phyloP scores from a whole-genome alignment of 2,329 filamentous ascomycete species.

The Apiospora malaysiana region DNA sequence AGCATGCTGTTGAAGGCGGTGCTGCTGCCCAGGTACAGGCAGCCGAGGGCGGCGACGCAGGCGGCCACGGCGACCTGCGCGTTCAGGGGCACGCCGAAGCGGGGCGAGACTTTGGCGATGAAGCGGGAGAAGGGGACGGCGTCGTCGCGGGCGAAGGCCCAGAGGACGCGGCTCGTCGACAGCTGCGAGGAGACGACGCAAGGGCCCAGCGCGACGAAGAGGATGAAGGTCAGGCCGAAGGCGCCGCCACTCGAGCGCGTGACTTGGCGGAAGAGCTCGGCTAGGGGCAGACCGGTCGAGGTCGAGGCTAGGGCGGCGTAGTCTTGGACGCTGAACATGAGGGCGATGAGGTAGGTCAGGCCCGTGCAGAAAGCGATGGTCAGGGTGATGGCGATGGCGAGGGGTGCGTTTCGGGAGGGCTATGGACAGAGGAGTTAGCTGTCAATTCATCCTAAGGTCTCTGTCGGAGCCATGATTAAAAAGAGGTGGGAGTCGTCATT shows the following conservation, averaged over 20 bases:
- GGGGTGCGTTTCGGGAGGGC: slow-evolving; percentile 41
- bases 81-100: slow-evolving; percentile 44
- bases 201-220: slow-evolving; percentile 45
- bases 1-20: slow-evolving; percentile 52
- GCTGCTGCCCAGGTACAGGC: slow-evolving; percentile 49
- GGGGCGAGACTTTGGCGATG: slow-evolving; percentile 45
- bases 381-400: slow-evolving; percentile 51
- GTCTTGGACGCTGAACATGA: slow-evolving; percentile 59
- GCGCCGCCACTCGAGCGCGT: slow-evolving; percentile 47
- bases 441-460: no score
- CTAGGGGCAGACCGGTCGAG: slow-evolving; percentile 45
- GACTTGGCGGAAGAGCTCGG: slow-evolving; percentile 53
- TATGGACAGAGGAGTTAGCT: neutral
- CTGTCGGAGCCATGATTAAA: no score
- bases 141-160: slow-evolving; percentile 52
- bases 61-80: slow-evolving; percentile 43
- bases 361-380: slow-evolving; percentile 56
- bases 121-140: slow-evolving; percentile 44
- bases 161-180: slow-evolving; percentile 30
- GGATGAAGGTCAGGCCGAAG: slow-evolving; percentile 48
- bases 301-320: slow-evolving; percentile 50
- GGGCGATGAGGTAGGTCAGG: slow-evolving; percentile 53
- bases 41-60: slow-evolving; percentile 46
- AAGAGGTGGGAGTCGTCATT: no score
- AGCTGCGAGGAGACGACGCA: slow-evolving; percentile 28